Percentiles rank a stretch among this genome's conserved stretches.
These are phyloP conservation scores for Cryptosporidium ubiquitum DNA, from an alignment of 169 alveolate genomes.

Conservation along the genomic window DNA sequence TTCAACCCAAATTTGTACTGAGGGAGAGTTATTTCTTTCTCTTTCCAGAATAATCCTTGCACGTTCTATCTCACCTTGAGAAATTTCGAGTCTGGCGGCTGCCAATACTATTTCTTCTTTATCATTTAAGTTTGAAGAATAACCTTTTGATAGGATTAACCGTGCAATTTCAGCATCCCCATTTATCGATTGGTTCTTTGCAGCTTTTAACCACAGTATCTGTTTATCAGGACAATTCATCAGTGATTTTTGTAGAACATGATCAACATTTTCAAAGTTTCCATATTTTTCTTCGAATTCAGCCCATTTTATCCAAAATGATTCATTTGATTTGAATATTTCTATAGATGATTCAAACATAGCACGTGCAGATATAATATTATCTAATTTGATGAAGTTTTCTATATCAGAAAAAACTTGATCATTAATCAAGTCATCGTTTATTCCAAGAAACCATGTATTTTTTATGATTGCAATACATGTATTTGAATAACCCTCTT, in stretches of 20 bases:
- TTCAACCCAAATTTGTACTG: conserved; percentile 90
- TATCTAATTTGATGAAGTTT: conserved; percentile 82
- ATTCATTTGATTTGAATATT: conserved; percentile 84
- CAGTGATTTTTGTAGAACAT: conserved; percentile 81
- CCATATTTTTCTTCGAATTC: conserved; percentile 94
- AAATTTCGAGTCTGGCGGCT: conserved; percentile 92
- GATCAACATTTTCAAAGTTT: conserved; percentile 84
- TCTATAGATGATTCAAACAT: conserved; percentile 87
- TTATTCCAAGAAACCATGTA: conserved; percentile 82
- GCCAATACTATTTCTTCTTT: conserved; percentile 89
- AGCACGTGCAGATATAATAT: conserved; percentile 89
- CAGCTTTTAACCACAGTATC: conserved; percentile 92
- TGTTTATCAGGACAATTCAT: conserved; percentile 90
- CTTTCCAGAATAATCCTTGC: conserved; percentile 92
- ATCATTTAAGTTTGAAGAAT: conserved; percentile 83
- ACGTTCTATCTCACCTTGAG: conserved; percentile 90
- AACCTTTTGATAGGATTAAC: conserved; percentile 88
- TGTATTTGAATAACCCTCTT: conserved; percentile 85
- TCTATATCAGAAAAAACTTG: conserved; percentile 86
- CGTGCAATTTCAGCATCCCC: conserved; percentile 91
- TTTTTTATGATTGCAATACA: conserved; percentile 89
- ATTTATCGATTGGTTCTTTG: conserved; percentile 90
- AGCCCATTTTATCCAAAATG: conserved; percentile 94
- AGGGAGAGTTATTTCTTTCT: conserved; percentile 87
- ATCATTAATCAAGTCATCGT: conserved; percentile 81